Evolutionary conservation across 805 yeast species (phyloP).

Genomic region (Millerago galiae): DNA sequence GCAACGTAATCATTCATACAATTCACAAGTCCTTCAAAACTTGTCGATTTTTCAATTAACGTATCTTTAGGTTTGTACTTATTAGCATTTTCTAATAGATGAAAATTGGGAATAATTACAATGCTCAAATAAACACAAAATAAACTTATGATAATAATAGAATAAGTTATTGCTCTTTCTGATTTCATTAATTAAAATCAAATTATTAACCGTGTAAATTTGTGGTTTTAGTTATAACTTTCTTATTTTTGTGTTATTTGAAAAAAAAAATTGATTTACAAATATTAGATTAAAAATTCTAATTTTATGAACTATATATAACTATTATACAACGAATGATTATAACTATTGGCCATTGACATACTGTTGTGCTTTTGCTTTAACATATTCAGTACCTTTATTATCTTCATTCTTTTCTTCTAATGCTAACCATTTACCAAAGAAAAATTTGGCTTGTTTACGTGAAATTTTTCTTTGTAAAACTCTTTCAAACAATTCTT

Average conservation of each 20-base stretch:
- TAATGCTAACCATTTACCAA: conserved; percentile 81
- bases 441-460: conserved; percentile 92
- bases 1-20: conserved; percentile 10
- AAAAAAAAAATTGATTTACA: neutral
- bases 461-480: conserved; percentile 56
- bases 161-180: no score
- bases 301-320: neutral
- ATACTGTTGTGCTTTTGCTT: conserved; percentile 83
- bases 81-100: neutral
- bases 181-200: no score
- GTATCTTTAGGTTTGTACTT: conserved; percentile 1
- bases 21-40: conserved; percentile 7
- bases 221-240: neutral
- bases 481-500: conserved; percentile 78
- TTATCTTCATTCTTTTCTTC: conserved; percentile 68
- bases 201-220: neutral
- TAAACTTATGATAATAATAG: neutral
- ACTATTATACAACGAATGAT: conserved; percentile 3
- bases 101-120: neutral
- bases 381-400: conserved; percentile 73
- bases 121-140: neutral
- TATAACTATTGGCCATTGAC: conserved; percentile 31
- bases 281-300: neutral
- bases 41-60: conserved; percentile 4
- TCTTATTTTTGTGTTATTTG: neutral